Evolutionary conservation across 2,329 filamentous ascomycete species (phyloP).

Genomic region (Colletotrichum melonis): DNA sequence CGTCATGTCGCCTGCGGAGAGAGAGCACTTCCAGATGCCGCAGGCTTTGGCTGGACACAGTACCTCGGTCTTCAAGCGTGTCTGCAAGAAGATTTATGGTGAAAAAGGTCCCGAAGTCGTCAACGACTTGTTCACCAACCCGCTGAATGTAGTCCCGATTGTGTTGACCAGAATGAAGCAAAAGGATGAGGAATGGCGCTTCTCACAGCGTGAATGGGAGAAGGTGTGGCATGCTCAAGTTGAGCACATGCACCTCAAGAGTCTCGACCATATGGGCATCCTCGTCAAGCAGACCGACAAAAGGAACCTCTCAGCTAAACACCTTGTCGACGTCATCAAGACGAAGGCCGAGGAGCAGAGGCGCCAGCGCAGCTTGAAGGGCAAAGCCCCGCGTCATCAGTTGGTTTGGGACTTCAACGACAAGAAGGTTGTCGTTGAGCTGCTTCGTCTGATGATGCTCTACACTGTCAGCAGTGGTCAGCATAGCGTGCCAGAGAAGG

Average conservation of each 20-base stretch:
- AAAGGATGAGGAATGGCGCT: constrained; percentile 97
- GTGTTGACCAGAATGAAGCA: constrained; percentile 91
- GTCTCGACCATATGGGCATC: constrained; percentile 95
- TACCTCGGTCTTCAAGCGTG: constrained; percentile 95
- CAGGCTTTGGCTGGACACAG: constrained; percentile 90
- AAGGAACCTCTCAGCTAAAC: constrained; percentile 89
- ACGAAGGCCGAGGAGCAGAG: constrained; percentile 93
- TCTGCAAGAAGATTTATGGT: constrained; percentile 97
- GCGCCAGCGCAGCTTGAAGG: constrained; percentile 73
- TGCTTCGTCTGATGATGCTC: constrained; percentile 71
- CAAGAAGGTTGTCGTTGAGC: constrained; percentile 72
- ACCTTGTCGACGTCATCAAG: constrained; percentile 89
- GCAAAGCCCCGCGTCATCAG: constrained; percentile 75
- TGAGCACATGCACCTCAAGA: constrained; percentile 93
- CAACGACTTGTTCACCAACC: constrained; percentile 84
- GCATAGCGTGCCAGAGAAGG: constrained; percentile 78
- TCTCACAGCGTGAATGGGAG: constrained; percentile 96
- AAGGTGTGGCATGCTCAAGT: constrained; percentile 99
- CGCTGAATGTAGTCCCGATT: constrained; percentile 88
- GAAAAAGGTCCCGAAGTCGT: constrained; percentile 89
- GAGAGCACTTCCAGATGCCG: constrained; percentile 81
- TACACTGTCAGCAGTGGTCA: constrained; percentile 76
- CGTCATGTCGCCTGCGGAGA: constrained; percentile 79
- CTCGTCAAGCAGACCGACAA: constrained; percentile 91
- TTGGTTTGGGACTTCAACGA: constrained; percentile 81